Conservation (phyloP, 2,329 filamentous ascomycete species). For the Colletotrichum sidae region DNA sequence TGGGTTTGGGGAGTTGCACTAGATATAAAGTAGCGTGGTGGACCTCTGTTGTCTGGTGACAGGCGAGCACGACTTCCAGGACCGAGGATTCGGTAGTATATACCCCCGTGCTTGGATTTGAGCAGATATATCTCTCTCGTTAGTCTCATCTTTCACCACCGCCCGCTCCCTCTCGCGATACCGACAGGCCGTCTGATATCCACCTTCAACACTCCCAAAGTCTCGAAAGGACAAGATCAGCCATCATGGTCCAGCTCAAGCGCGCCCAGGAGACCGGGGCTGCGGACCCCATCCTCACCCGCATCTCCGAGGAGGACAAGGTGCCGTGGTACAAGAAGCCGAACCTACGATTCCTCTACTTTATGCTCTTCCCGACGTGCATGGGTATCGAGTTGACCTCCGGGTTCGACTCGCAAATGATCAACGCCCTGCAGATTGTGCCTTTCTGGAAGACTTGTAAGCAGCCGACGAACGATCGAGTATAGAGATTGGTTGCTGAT, state of each 20-base stretch:
- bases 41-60: conserved; percentile 6
- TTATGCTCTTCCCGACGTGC: conserved; percentile 69
- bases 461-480: conserved; percentile 20
- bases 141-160: neutral
- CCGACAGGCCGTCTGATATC: neutral
- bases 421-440: conserved; percentile 57
- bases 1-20: neutral
- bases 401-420: conserved; percentile 59
- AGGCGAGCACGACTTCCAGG: neutral
- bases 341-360: conserved; percentile 67
- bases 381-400: conserved; percentile 69
- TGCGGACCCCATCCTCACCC: conserved; percentile 47
- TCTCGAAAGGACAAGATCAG: neutral
- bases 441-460: conserved; percentile 50
- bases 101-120: conserved; percentile 10
- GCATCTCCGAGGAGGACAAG: conserved; percentile 50
- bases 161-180: neutral
- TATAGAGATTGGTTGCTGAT: too few species aligned
- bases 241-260: conserved; percentile 32
- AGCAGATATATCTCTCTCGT: conserved; percentile 13
- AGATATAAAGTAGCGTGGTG: conserved; percentile 23
- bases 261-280: conserved; percentile 35
- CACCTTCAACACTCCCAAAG: neutral
- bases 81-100: conserved; percentile 17
- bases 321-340: conserved; percentile 68